These are phyloP conservation scores for Gardenia jasminoides DNA, from an alignment of 257 asterid genomes.

Conservation along the genomic window DNA sequence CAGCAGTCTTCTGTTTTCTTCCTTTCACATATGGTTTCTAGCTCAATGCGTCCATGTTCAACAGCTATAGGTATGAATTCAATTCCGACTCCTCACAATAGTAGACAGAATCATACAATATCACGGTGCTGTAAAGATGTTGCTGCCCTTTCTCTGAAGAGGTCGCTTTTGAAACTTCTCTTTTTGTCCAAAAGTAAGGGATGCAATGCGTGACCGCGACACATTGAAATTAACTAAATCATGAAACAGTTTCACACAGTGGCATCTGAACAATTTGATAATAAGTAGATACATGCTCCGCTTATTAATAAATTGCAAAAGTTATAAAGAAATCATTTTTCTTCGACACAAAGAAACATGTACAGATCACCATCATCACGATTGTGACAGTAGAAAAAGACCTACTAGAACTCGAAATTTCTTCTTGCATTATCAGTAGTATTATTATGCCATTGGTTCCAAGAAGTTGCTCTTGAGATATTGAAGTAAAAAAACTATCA, in stretches of 20 bases:
- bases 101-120: conserved; percentile 53
- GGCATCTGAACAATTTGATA: conserved; percentile 28
- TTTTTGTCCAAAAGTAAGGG: conserved; percentile 36
- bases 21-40: background rate
- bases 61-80: background rate
- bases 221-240: conserved; percentile 35
- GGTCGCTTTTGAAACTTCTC: conserved; percentile 33
- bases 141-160: conserved; percentile 29
- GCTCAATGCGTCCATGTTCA: background rate
- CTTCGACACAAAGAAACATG: conserved; percentile 54
- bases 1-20: background rate
- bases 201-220: conserved; percentile 21
- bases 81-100: conserved; percentile 24
- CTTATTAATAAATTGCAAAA: conserved; percentile 30
- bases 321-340: conserved; percentile 45
- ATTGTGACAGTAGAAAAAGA: conserved; percentile 27
- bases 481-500: background rate
- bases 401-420: conserved; percentile 1
- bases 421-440: background rate
- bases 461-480: background rate
- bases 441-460: background rate
- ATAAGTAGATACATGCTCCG: conserved; percentile 20
- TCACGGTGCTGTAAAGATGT: conserved; percentile 47
- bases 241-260: conserved; percentile 23
- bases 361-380: conserved; percentile 35